Evolutionary conservation across 192 early-diverging fungal genomes (phyloP), one percentile per base, ranked within the genome.

Genomic region (Kickxella alabastrina): DNA sequence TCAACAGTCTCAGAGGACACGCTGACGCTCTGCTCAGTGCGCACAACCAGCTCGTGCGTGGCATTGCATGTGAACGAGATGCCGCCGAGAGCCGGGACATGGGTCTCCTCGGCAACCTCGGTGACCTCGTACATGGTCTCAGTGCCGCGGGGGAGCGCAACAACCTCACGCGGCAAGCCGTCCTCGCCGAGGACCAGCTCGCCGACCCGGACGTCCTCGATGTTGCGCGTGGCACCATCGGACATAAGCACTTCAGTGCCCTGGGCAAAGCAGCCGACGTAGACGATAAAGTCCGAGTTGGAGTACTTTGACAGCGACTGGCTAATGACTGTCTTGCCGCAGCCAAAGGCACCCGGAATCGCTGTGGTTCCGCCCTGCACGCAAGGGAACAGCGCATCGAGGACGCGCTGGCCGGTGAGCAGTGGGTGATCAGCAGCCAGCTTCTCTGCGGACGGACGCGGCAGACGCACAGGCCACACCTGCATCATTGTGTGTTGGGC

Each of bases 271-370:
- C 80, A 89, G 25, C 97, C 97, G 45, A 99, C 95, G 57, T 99
- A 99, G 52, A 99, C 89, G 74, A 99, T 98, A 44, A 99, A 83
- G 70, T 99, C 95, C 35, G 95, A 98, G 85, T 99, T 99, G 54
- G 97, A 99, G 81, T 95, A 99, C 70, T 99, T 99, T 40, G 97
- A 97, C 52, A 99, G 76, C 3, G 97, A 89, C 79, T 99, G 97
- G 10, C 95, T 98, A 82, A 99, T 99, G 44, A 99, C 97, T 40
- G 97, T 99, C 81, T 99, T 99, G 31, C 97, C 97, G 71, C 97
- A 99, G 39, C 97, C 97, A 61, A 99, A 99, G 49, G 97, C 97
- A 44, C 97, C 97, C 13, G 97, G 97, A 78, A 99, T 99, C 34
- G 95, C 95, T 8, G 95, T 98, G 22, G 97, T 99, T 47, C 97